These are phyloP conservation scores for Pecoramyces ruminantium DNA, from an alignment of 192 early-diverging fungal species.

Conservation along the genomic window DNA sequence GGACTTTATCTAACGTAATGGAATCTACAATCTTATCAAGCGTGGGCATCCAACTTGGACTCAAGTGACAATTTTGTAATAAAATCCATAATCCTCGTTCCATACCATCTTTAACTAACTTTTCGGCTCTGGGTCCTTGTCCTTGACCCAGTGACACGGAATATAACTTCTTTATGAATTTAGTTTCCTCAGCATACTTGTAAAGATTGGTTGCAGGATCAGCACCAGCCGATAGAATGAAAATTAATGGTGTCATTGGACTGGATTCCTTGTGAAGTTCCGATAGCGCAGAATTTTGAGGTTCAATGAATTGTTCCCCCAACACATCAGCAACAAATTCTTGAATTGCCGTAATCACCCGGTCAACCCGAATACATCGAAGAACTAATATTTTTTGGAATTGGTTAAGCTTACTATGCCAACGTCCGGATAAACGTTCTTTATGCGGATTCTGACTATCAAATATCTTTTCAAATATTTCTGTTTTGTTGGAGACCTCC, in stretches of 20 bases:
- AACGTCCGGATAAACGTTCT: conserved; percentile 3
- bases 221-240: conserved; percentile 37
- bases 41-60: conserved; percentile 40
- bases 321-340: conserved; percentile 32
- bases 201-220: conserved; percentile 34
- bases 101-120: conserved; percentile 35
- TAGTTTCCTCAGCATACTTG: conserved; percentile 41
- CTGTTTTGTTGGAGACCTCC: conserved; percentile 17
- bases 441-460: conserved; percentile 30
- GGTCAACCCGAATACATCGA: conserved; percentile 28
- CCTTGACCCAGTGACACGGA: conserved; percentile 39
- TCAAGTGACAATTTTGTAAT: conserved; percentile 37
- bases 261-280: conserved; percentile 40
- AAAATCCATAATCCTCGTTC: conserved; percentile 38
- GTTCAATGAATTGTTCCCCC: conserved; percentile 34
- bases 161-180: conserved; percentile 29
- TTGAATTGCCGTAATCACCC: conserved; percentile 28
- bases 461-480: conserved; percentile 20
- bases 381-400: conserved; percentile 32
- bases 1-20: conserved; percentile 33
- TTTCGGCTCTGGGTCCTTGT: conserved; percentile 36
- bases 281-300: conserved; percentile 32
- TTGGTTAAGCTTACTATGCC: conserved; percentile 12
- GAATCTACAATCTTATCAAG: conserved; percentile 34
- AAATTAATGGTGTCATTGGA: conserved; percentile 30